Evolutionary conservation across 163 green algal species (phyloP).

Genomic region (Scenedesmus sp.): DNA sequence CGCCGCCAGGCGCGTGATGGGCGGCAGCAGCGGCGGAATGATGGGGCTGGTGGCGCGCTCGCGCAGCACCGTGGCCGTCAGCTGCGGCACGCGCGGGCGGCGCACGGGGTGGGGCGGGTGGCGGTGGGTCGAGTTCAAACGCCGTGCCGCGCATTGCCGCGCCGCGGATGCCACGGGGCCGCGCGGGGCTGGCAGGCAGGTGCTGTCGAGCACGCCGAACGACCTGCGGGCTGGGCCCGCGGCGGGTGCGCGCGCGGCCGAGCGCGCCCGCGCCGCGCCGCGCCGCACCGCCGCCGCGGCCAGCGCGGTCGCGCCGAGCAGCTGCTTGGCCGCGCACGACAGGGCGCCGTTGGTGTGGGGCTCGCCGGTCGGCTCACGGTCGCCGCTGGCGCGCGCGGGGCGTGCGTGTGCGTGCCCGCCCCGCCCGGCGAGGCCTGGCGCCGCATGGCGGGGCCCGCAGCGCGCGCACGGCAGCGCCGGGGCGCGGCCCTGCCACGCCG

Average conservation of each 20-base stretch:
- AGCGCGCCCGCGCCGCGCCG: background rate
- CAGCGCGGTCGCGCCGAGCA: constrained; percentile 10
- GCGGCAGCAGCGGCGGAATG: constrained; percentile 24
- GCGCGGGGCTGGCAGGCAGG: background rate
- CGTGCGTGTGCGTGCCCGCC: no score
- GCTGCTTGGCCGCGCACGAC: constrained; percentile 12
- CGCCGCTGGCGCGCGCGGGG: no score
- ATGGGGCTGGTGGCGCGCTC: constrained; percentile 23
- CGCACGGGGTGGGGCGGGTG: background rate
- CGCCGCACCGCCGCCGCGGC: background rate
- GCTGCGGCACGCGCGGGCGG: background rate
- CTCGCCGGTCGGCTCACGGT: no score
- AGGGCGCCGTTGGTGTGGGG: no score
- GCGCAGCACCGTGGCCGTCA: constrained; percentile 1
- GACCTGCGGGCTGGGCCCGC: background rate
- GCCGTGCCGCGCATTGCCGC: background rate
- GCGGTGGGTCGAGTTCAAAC: background rate
- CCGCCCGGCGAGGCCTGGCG: no score
- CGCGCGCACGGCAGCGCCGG: no score
- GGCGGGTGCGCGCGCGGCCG: background rate
- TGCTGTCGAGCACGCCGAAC: background rate
- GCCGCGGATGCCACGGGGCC: background rate
- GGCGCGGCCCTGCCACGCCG: no score
- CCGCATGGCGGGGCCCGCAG: no score
- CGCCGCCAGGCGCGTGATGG: no score